These are phyloP conservation scores for Astrocystis sublimbata DNA, from an alignment of 495 filamentous ascomycete species.

Conservation along the genomic window DNA sequence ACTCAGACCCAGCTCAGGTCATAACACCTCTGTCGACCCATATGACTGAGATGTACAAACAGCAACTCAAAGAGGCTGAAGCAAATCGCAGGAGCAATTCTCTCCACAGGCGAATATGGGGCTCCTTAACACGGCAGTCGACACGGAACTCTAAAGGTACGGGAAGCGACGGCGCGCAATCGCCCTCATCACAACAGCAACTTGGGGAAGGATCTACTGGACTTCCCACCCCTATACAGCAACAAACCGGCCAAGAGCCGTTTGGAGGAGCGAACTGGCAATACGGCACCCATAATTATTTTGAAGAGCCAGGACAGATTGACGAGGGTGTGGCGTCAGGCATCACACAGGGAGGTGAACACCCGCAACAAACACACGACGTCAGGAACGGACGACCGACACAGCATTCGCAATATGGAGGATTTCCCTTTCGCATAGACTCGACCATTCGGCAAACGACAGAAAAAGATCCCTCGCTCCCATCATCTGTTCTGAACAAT, in stretches of 20 bases:
- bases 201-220: slow-evolving; percentile 20
- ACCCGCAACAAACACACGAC: slow-evolving; percentile 17
- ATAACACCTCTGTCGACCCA: slow-evolving; percentile 27
- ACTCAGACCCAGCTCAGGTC: slow-evolving; percentile 27
- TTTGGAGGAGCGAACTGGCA: slow-evolving; percentile 13
- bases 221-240: slow-evolving; percentile 23
- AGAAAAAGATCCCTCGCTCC: slow-evolving; percentile 31
- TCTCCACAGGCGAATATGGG: slow-evolving; percentile 29
- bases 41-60: slow-evolving; percentile 34
- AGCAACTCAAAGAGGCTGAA: slow-evolving; percentile 31
- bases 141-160: slow-evolving; percentile 27
- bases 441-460: slow-evolving; percentile 31
- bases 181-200: slow-evolving; percentile 26
- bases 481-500: slow-evolving; percentile 29
- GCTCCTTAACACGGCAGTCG: slow-evolving; percentile 32
- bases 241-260: slow-evolving; percentile 17
- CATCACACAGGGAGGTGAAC: slow-evolving; percentile 16
- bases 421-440: slow-evolving; percentile 26
- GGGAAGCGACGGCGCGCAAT: slow-evolving; percentile 16
- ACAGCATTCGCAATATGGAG: slow-evolving; percentile 28
- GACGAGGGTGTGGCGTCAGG: slow-evolving; percentile 16
- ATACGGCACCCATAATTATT: slow-evolving; percentile 10
- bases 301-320: slow-evolving; percentile 32
- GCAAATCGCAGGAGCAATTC: slow-evolving; percentile 29
- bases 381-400: slow-evolving; percentile 22